Evolutionary conservation across 352 stramenopile species (phyloP), one percentile per base, ranked within the genome.

Genomic region (Phytopythium aichiense): DNA sequence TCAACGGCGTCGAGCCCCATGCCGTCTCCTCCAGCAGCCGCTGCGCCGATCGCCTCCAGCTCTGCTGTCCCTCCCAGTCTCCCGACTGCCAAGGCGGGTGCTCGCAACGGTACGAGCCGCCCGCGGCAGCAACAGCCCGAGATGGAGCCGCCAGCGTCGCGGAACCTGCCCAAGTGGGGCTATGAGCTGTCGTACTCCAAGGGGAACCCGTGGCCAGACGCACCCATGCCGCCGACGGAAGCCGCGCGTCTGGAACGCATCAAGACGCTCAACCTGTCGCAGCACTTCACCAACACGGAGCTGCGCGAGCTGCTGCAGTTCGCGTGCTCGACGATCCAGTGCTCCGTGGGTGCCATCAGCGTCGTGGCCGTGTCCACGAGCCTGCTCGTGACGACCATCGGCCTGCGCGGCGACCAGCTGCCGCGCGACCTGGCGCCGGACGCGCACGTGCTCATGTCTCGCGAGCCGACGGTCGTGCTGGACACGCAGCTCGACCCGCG

Each of bases 351-450:
- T 16, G 81, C 79, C 9, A 67, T 95, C 28, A 81, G 75, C 3
- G 78, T 92, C 49, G 77, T 95, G 60, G 86, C 80, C 7, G 81
- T 78, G 40, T 80, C 76, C 20, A 91, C 80, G 52, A 88, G 81
- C 64, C 73, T 92, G 38, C 84, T 95, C 18, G 80, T 91, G 42
- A 89, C 86, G 11, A 84, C 84, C 15, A 77, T 90, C 23, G 84
- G 86, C 3, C 81, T 95, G 25, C 72, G 80, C 0, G 85, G 81
- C 33, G 84, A 95, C 60, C 85, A 92, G 63, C 61, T 95, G 30
- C 84, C 86, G 43, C 84, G 86, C 13, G 84, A 92, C 61, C 67
- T 95, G 48, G 79, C 80, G 31, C 68, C 92, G 43, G 84, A 95
- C 56, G 71, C 74, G 11, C 84, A 95, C 63, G 73, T 78, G 18